These are phyloP conservation scores for Cercospora beticola DNA, from an alignment of 2,329 filamentous ascomycete genomes.

Conservation along the genomic window DNA sequence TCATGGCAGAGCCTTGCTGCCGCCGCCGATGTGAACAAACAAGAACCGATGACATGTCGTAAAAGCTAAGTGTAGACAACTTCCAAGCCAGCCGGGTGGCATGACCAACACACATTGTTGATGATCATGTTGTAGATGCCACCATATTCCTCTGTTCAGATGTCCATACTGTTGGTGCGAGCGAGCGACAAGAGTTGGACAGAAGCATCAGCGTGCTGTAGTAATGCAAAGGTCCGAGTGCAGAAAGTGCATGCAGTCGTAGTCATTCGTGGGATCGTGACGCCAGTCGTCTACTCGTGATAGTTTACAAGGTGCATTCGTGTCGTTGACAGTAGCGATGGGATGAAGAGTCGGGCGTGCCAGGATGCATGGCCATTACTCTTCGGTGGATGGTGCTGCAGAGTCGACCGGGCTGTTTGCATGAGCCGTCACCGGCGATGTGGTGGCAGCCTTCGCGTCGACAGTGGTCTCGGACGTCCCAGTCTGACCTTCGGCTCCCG, in stretches of 20 bases:
- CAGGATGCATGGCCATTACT: slow-evolving; percentile 21
- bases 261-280: slow-evolving; percentile 29
- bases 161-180: slow-evolving; percentile 23
- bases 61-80: slow-evolving; percentile 28
- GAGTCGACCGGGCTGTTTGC: slow-evolving; percentile 32
- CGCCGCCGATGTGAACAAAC: slow-evolving; percentile 17
- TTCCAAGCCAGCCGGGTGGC: slow-evolving; percentile 29
- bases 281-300: slow-evolving; percentile 31
- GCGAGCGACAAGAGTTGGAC: slow-evolving; percentile 25
- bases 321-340: slow-evolving; percentile 29
- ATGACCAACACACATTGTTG: slow-evolving; percentile 34
- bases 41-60: slow-evolving; percentile 12
- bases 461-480: slow-evolving; percentile 18
- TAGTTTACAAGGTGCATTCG: slow-evolving; percentile 27
- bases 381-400: slow-evolving; percentile 29
- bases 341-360: slow-evolving; percentile 12
- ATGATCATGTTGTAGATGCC: slow-evolving; percentile 30
- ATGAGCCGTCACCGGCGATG: slow-evolving; percentile 27
- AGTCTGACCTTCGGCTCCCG: slow-evolving; percentile 23
- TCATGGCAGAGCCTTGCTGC: slow-evolving; percentile 18
- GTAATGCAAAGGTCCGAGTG: slow-evolving; percentile 24
- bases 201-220: slow-evolving; percentile 19
- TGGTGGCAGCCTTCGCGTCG: slow-evolving; percentile 27
- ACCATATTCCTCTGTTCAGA: slow-evolving; percentile 28
- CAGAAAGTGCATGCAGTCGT: slow-evolving; percentile 25